Conservation (phyloP, 331 rosid genomes). For the Acacia concinna region DNA sequence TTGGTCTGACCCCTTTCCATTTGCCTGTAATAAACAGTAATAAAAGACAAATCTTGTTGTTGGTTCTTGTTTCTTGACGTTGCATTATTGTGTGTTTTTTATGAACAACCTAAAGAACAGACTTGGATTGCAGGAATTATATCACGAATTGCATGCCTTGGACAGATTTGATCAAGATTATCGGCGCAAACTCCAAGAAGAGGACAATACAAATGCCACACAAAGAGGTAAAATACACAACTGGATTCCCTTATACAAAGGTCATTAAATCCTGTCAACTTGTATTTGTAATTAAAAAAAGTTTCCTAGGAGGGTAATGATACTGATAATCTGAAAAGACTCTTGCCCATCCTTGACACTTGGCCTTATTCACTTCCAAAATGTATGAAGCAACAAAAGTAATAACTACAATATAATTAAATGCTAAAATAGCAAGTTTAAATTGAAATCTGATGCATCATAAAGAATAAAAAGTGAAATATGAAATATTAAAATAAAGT, state of each 20-base stretch:
- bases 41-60: neutral
- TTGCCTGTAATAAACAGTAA: neutral
- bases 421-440: neutral
- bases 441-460: neutral
- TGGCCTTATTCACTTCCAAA: neutral
- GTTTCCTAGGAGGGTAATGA: neutral
- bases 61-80: conserved; percentile 10
- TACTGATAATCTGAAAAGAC: neutral
- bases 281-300: conserved; percentile 1
- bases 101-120: conserved; percentile 17
- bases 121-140: conserved; percentile 70
- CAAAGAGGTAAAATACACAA: conserved; percentile 67
- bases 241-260: conserved; percentile 21
- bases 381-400: neutral
- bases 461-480: neutral
- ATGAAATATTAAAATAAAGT: neutral
- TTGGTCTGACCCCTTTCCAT: neutral
- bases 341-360: neutral
- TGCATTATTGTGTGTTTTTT: neutral
- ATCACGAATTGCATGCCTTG: conserved; percentile 92
- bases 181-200: conserved; percentile 91
- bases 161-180: conserved; percentile 98
- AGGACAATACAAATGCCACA: conserved; percentile 77
- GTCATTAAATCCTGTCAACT: neutral
- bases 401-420: neutral